Evolutionary conservation across 192 early-diverging fungal species (phyloP).

Genomic region (Diversispora epigaea): DNA sequence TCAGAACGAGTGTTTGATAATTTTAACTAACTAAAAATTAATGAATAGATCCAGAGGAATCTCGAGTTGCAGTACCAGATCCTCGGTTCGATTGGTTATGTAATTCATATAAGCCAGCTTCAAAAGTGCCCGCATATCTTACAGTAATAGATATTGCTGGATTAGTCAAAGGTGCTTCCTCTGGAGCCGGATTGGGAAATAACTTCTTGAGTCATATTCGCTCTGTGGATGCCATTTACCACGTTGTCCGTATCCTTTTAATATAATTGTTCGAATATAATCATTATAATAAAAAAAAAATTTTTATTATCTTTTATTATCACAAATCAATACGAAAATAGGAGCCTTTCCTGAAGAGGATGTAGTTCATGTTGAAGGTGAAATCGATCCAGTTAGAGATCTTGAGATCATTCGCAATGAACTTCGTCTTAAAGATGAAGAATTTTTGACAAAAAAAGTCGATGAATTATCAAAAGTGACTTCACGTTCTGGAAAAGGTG

Average conservation of each 20-base stretch:
- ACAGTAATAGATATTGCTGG: constrained; percentile 98
- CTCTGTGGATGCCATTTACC: constrained; percentile 83
- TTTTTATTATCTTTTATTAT: background rate
- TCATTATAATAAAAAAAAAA: background rate
- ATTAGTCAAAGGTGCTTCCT: constrained; percentile 86
- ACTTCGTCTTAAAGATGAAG: constrained; percentile 90
- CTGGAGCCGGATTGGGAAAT: constrained; percentile 83
- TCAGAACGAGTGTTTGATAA: too few relatives aligned
- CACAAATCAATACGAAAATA: background rate
- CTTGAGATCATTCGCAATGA: constrained; percentile 94
- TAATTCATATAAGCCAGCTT: constrained; percentile 64
- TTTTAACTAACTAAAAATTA: too few relatives aligned
- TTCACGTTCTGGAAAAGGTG: constrained; percentile 73
- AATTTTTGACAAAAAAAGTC: constrained; percentile 74
- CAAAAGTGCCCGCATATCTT: constrained; percentile 74
- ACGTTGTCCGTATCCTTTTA: constrained; percentile 64
- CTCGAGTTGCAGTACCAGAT: constrained; percentile 90
- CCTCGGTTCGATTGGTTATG: constrained; percentile 81
- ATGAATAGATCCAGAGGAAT: constrained; percentile 79
- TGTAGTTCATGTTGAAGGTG: constrained; percentile 90
- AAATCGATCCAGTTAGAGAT: constrained; percentile 89
- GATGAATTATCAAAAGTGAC: constrained; percentile 68
- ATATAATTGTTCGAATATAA: background rate
- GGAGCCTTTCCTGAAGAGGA: constrained; percentile 87
- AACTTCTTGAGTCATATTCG: constrained; percentile 92